Evolutionary conservation across 164 flowering plant genomes (phyloP), one percentile per base, ranked within the genome.

Genomic region (Cinnamomum micranthum): DNA sequence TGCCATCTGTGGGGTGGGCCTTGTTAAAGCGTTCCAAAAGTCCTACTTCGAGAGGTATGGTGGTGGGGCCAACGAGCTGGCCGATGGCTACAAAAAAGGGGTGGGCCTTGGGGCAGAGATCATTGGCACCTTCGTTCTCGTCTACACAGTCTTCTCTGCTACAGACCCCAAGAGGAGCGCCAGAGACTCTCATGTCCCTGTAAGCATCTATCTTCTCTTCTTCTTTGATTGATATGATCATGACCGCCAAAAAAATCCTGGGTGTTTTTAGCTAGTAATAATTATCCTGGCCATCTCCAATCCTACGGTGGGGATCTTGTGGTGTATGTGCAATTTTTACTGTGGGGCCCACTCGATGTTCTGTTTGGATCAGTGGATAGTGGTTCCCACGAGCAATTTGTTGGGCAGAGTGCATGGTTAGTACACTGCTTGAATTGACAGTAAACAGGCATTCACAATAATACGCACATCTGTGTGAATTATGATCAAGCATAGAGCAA

Each of bases 91-190:
- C 91, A 91, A 59, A 86, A 88, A 80, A 68, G 95, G 97, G 52
- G 80, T 84, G 0, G 97, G 91, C 4, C 72, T 92, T 73, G 98
- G 85, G 1, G 97, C 95, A 2, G 97, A 94, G 87, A 92, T 94
- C 74, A 91, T 94, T 69, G 98, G 98, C 0, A 92, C 98, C 33
- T 94, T 94, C 60, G 97, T 94, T 64, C 96, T 94, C 47, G 98
- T 94, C 74, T 94, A 94, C 92, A 92, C 96, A 23, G 97, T 94
- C 75, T 94, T 94, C 89, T 87, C 97, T 10, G 98, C 98, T 81
- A 94, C 98, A 71, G 97, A 94, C 68, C 98, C 98, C 35, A 94
- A 94, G 85, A 83, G 98, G 52, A 92, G 71, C 72, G 96, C 96
- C 47, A 78, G 98, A 69, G 98, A 92, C 83, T 94, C 97, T 75